Evolutionary conservation across 2,329 filamentous ascomycete species (phyloP), one percentile per base, ranked within the genome.

Genomic region (Microsporum ferrugineum): DNA sequence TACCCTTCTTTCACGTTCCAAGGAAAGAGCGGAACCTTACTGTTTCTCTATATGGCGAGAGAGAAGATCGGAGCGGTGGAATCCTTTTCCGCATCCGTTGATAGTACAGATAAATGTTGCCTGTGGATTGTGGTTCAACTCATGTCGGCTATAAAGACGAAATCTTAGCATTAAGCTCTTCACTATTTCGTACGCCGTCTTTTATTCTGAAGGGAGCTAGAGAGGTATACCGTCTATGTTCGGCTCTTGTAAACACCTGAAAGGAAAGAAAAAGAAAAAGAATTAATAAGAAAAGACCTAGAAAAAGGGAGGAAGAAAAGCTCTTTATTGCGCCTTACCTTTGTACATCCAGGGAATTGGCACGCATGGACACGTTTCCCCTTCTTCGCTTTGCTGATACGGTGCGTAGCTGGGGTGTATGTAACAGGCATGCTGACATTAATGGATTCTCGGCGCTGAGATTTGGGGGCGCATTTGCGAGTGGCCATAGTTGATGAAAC

Each of bases 371-470:
- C 78, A 58, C 77, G 75, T 68, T 79, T 79, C 34, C 78, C 78
- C 67, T 80, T 80, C 70, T 79, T 80, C 10, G 78, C 78, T 67
- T 79, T 80, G 70, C 78, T 80, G 65, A 79, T 74, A 58, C 78
- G 75, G 65, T 75, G 75, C 39, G 78, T 79, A 23, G 77, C 79
- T 27, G 78, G 78, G 33, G 78, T 80, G 62, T 78, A 79, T 60
- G 75, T 75, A 57, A 77, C 39, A 33, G 62, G 62, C 3, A 55
- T 12, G 55, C 36, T 57, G 23, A 57, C 39, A 49, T 59, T 43
- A 27, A 45, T 47, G 7, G 27, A 49, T 17, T 51, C 57, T 45
- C 57, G 57, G 27, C 57, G 57, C 33, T 45, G 39, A 14, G 23
- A n/a, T 36, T 49, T 45, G 39, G 36, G 57, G 57, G 39, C 31